Percentiles rank a stretch among this genome's conserved stretches.
Evolutionary conservation across 805 yeast genomes (phyloP).

Genomic region (Metschnikowia santaceciliae): DNA sequence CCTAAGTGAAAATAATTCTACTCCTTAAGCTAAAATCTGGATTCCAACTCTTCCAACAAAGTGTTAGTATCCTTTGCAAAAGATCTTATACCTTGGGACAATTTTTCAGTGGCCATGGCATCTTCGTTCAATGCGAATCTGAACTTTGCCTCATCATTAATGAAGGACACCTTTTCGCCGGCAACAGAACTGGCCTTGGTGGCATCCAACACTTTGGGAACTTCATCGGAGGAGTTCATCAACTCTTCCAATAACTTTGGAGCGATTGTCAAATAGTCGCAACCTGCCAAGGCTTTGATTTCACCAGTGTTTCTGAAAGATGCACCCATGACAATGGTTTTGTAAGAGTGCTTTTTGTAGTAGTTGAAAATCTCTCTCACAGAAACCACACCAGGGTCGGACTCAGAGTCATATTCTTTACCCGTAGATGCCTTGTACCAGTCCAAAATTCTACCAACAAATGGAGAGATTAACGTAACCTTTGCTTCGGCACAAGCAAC

Average conservation of each 20-base stretch:
- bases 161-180: conserved; percentile 61
- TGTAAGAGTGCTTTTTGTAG: conserved; percentile 95
- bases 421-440: conserved; percentile 97
- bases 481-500: conserved; percentile 98
- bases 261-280: conserved; percentile 92
- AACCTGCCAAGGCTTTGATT: conserved; percentile 94
- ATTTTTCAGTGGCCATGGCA: conserved; percentile 97
- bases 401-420: conserved; percentile 65
- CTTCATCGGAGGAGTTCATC: conserved; percentile 67
- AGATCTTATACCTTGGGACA: conserved; percentile 96
- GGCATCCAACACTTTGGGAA: conserved; percentile 80
- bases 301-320: conserved; percentile 97
- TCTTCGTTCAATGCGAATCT: conserved; percentile 91
- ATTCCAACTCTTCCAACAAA: conserved; percentile 61
- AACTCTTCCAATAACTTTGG: conserved; percentile 90
- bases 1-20: not conserved
- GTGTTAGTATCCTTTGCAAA: conserved; percentile 92
- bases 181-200: conserved; percentile 47
- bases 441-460: conserved; percentile 98
- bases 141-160: conserved; percentile 85
- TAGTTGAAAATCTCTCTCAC: conserved; percentile 90
- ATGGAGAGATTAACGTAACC: conserved; percentile 95
- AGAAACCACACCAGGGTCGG: conserved; percentile 95
- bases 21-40: conserved; percentile 39
- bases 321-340: conserved; percentile 99